phyloP scores from a whole-genome alignment of 495 filamentous ascomycete genomes.

The Hypoxylon perforatum region DNA sequence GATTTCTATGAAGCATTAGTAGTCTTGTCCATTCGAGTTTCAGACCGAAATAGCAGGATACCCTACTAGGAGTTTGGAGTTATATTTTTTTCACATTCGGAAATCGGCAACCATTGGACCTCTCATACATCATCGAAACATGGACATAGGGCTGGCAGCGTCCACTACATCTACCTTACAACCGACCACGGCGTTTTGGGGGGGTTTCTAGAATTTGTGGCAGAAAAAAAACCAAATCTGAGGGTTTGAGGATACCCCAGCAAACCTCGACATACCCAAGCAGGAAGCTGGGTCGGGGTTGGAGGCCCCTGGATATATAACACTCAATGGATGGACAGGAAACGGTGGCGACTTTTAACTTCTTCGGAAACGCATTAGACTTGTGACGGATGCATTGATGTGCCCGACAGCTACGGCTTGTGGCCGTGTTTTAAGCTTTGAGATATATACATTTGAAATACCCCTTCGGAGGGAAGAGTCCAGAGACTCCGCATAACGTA shows the following conservation, averaged over 20 bases:
- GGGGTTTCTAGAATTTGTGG: constrained; percentile 3
- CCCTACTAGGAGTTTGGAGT: constrained; percentile 38
- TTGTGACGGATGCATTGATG: constrained; percentile 10
- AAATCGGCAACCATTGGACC: constrained; percentile 23
- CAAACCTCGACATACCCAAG: constrained; percentile 10
- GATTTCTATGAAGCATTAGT: constrained; percentile 25
- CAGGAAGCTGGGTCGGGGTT: constrained; percentile 19
- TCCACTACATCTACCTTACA: constrained; percentile 23
- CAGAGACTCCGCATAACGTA: constrained; percentile 14
- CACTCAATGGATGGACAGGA: constrained; percentile 4
- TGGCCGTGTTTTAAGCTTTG: constrained; percentile 12
- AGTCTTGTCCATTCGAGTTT: constrained; percentile 17
- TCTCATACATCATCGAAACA: constrained; percentile 25
- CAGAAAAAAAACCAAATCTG: constrained; percentile 12
- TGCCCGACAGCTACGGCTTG: constrained; percentile 1
- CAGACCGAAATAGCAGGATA: constrained; percentile 23
- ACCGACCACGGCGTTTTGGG: constrained; percentile 23
- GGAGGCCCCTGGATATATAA: constrained; percentile 14
- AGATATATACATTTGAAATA: constrained; percentile 12
- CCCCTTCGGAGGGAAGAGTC: constrained; percentile 14
- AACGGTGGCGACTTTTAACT: background rate
- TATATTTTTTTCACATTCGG: constrained; percentile 14
- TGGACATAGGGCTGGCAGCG: constrained; percentile 9
- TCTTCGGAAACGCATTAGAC: constrained; percentile 16
- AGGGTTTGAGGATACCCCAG: constrained; percentile 11